phyloP scores from a whole-genome alignment of 164 flowering plant genomes.

The Amborella trichopoda region DNA sequence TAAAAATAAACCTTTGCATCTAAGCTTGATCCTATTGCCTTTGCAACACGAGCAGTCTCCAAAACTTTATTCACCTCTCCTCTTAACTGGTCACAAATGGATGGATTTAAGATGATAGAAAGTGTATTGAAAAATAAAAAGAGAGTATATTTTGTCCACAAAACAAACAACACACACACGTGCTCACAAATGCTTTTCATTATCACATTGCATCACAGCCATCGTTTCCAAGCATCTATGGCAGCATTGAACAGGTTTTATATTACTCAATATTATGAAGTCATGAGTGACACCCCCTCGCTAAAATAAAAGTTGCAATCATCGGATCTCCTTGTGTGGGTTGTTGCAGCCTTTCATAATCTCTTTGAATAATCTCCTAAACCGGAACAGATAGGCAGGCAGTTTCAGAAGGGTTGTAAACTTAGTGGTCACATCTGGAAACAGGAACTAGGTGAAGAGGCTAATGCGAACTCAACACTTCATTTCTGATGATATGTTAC shows the following conservation, averaged over 20 bases:
- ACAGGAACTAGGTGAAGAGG: too few relatives aligned
- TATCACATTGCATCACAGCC: background rate
- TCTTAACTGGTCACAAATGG: constrained; percentile 52
- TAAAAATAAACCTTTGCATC: constrained; percentile 85
- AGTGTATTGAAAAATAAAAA: background rate
- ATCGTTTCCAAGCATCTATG: background rate
- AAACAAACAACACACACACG: background rate
- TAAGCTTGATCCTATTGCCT: constrained; percentile 85
- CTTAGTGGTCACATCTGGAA: too few relatives aligned
- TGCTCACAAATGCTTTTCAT: background rate
- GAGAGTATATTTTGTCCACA: background rate
- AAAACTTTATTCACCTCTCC: constrained; percentile 86
- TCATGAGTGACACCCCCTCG: too few relatives aligned
- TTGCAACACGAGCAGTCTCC: constrained; percentile 68
- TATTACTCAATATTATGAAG: too few relatives aligned
- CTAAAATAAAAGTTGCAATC: too few relatives aligned
- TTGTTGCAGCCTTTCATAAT: too few relatives aligned
- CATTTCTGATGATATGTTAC: too few relatives aligned
- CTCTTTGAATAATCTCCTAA: too few relatives aligned
- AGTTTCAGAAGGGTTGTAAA: too few relatives aligned
- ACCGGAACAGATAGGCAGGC: too few relatives aligned
- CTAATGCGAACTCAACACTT: too few relatives aligned
- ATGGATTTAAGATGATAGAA: background rate
- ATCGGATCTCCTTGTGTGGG: too few relatives aligned
- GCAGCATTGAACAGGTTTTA: background rate